phyloP scores from a whole-genome alignment of 148 eudicot genomes.

The Simmondsia chinensis region DNA sequence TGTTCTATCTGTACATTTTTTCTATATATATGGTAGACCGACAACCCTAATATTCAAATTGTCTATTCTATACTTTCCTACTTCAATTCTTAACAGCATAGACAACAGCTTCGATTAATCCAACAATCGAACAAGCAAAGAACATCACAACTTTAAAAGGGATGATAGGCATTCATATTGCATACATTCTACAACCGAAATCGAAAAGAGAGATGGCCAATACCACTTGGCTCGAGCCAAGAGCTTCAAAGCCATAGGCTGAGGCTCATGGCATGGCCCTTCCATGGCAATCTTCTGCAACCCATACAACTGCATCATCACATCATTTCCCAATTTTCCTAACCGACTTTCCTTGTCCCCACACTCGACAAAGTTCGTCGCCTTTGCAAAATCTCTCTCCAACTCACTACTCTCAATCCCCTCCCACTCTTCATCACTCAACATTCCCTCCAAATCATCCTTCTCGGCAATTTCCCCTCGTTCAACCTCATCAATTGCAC shows the following conservation, averaged over 20 bases:
- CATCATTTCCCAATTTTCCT: constrained; percentile 26
- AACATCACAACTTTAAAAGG: too few species aligned
- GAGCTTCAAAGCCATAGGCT: constrained; percentile 66
- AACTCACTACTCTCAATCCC: constrained; percentile 68
- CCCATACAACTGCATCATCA: constrained; percentile 55
- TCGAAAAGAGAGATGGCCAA: constrained; percentile 4
- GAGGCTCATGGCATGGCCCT: constrained; percentile 64
- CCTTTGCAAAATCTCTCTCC: constrained; percentile 48
- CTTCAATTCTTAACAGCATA: too few species aligned
- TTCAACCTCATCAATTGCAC: constrained; percentile 5
- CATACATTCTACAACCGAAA: not conserved
- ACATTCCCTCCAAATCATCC: constrained; percentile 16
- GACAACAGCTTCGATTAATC: too few species aligned
- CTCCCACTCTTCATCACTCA: constrained; percentile 60
- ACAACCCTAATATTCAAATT: too few species aligned
- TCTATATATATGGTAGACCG: too few species aligned
- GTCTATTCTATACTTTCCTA: too few species aligned
- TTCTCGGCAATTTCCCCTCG: constrained; percentile 13
- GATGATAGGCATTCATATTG: too few species aligned
- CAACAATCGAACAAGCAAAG: too few species aligned
- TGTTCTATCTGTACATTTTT: too few species aligned
- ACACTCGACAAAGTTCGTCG: constrained; percentile 31
- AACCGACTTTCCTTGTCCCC: constrained; percentile 23
- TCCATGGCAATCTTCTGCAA: constrained; percentile 62
- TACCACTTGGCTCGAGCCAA: constrained; percentile 79